Evolutionary conservation across 1,139 yeast genomes (phyloP), one percentile per base, ranked within the genome.

Genomic region (Pichia sp.): DNA sequence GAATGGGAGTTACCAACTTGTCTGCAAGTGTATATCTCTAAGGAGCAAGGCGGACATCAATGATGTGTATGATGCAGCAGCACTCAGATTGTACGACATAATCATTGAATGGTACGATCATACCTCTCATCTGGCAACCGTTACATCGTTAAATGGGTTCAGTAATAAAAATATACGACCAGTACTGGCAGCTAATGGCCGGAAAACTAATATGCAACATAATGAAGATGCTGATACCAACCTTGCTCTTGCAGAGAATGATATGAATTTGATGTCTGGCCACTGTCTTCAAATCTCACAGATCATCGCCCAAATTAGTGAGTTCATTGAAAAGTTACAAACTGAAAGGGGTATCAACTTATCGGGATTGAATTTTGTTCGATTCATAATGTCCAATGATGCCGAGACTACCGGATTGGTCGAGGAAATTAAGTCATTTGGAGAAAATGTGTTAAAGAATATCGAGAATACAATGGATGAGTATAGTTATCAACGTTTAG

Each of bases 41-140:
- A 30, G 27, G 5, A 17, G 28, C 4, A 11, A 14, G 10, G 36
- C 32, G 2, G 22, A 41, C 4, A 11, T 6, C 2, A 17, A 27
- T 5, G 24, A 37, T 22, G 13, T 5, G 4, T 19, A 36, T 19
- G 39, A 43, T 22, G 6, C 15, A 5, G 33, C 36, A 3, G 46
- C 48, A 5, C 29, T 40, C 13, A 36, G 39, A 13, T 30, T 46
- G 19, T 37, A 32, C 21, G 39, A 42, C 17, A 23, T 44, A 3
- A 23, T 38, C 12, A 24, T 34, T 28, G 42, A 37, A 15, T 44
- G 46, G 48, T 46, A 41, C 28, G 32, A 41, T 22, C 38, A 39
- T 16, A 36, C 44, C 4, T 39, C 46, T 5, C 30, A 18, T 16
- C 29, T 40, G 6, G 40, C 46, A 9, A 30, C 40, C n/a, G 11